Evolutionary conservation across 257 asterid genomes (phyloP), one percentile per base, ranked within the genome.

Genomic region (Salvia splendens): DNA sequence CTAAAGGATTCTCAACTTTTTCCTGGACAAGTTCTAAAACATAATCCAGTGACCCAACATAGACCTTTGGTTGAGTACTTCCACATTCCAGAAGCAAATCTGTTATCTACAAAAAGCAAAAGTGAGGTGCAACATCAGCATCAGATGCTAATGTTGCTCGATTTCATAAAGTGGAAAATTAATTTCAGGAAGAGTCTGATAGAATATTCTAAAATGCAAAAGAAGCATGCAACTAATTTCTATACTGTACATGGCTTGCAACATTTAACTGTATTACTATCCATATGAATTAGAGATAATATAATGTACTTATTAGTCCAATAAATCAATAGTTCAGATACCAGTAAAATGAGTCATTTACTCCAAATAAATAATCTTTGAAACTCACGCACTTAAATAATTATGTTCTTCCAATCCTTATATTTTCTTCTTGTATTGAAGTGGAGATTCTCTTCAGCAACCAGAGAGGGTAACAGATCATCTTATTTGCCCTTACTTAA

Each of bases 61-160:
- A 65, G 70, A 78, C 77, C 79, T 86, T 86, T 35, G 95, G 85
- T 72, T 78, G 85, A 67, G 77, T 71, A 72, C 72, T 80, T 59
- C 81, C 93, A 79, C 84, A 83, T 68, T 81, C 93, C 77, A 76
- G 79, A 72, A 94, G 91, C 85, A 94, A 86, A 83, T 94, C 97
- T 59, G 74, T 75, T 69, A 85, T 84, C 99, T 94, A 74, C 90
- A 85, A 69, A 62, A 71, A 73, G 1, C 46, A 75, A 67, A 62
- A 53, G 76, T 67, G 65, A 71, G 65, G 43, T 71, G 70, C 78
- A 69, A 33, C 65, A 75, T 88, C 67, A 85, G 76, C 69, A 77
- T 86, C 70, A 84, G 73, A 65, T 53, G 52, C 10, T 35, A 30
- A 74, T 67, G 65, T 65, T 71, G 36, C 43, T 35, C 51, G n/a